These are phyloP conservation scores for Eutrema yunnanense DNA, from an alignment of 345 rosid genomes.

Conservation along the genomic window DNA sequence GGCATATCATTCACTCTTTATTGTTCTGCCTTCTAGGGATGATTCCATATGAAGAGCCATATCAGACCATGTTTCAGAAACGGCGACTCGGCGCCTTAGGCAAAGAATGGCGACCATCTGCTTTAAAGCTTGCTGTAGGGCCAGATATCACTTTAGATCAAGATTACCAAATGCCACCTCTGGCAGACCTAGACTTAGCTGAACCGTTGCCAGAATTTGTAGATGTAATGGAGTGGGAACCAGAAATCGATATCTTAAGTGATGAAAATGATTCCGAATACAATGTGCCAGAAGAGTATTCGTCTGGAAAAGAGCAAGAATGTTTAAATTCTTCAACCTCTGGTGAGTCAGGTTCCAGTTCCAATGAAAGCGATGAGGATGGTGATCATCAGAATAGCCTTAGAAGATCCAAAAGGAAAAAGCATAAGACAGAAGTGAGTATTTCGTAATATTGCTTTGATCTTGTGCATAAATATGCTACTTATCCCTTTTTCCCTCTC, in stretches of 20 bases:
- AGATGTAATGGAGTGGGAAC: slow-evolving; percentile 94
- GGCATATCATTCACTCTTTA: slow-evolving; percentile 13
- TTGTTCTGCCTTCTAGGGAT: slow-evolving; percentile 48
- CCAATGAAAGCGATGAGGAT: slow-evolving; percentile 55
- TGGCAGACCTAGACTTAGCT: slow-evolving; percentile 77
- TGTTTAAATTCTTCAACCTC: slow-evolving; percentile 57
- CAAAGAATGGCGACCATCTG: slow-evolving; percentile 82
- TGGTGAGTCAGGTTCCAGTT: slow-evolving; percentile 54
- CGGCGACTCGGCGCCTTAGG: slow-evolving; percentile 90
- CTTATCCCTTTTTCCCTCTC: slow-evolving; percentile 11
- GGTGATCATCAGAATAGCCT: slow-evolving; percentile 51
- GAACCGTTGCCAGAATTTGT: slow-evolving; percentile 84
- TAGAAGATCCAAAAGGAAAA: slow-evolving; percentile 71
- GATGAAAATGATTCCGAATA: slow-evolving; percentile 98
- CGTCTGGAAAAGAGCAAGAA: slow-evolving; percentile 68
- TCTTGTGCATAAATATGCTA: slow-evolving; percentile 6
- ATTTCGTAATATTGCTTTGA: neutral
- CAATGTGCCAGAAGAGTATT: slow-evolving; percentile 72
- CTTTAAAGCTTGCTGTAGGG: slow-evolving; percentile 70
- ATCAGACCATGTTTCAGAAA: slow-evolving; percentile 93
- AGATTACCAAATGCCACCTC: slow-evolving; percentile 74
- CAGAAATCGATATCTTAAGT: slow-evolving; percentile 62
- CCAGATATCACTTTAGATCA: slow-evolving; percentile 84
- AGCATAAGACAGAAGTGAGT: slow-evolving; percentile 65
- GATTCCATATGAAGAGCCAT: slow-evolving; percentile 95